Conservation (phyloP, 768 basidiomycete genomes). For the Xerocomus potaroensis region DNA sequence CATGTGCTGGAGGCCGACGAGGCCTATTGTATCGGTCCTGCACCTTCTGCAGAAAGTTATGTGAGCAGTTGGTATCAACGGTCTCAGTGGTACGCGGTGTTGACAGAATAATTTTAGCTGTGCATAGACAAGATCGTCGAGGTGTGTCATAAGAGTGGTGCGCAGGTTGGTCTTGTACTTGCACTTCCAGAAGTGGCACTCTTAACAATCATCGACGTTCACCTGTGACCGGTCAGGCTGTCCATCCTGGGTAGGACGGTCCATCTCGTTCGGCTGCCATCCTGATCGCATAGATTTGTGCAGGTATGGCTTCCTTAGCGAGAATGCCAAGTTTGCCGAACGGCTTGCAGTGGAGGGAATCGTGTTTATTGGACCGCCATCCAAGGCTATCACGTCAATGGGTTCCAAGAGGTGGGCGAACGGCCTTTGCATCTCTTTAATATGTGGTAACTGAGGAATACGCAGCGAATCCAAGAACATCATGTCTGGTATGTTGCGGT, state of each 20-base stretch:
- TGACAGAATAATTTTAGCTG: slow-evolving; percentile 44
- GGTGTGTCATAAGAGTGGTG: slow-evolving; percentile 74
- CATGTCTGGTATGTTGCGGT: slow-evolving; percentile 60
- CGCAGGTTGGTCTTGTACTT: slow-evolving; percentile 54
- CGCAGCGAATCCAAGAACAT: slow-evolving; percentile 90
- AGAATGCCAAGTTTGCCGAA: slow-evolving; percentile 81
- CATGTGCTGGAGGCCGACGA: slow-evolving; percentile 88
- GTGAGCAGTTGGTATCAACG: slow-evolving; percentile 42
- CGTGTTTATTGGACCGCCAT: slow-evolving; percentile 87
- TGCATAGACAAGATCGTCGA: slow-evolving; percentile 86
- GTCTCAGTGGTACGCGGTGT: neutral
- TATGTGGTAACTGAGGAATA: neutral
- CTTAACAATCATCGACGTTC: neutral
- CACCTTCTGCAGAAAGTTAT: slow-evolving; percentile 84
- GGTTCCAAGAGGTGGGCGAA: slow-evolving; percentile 80
- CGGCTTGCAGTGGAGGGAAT: slow-evolving; percentile 73
- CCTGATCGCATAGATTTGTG: neutral
- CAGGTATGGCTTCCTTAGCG: slow-evolving; percentile 88
- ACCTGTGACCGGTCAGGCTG: slow-evolving; percentile 51
- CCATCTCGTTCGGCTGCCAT: neutral
- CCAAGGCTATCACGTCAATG: slow-evolving; percentile 87
- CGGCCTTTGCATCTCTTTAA: neutral
- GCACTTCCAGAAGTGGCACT: neutral
- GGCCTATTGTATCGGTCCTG: slow-evolving; percentile 91
- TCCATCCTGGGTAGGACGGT: slow-evolving; percentile 76